Evolutionary conservation across 2,329 filamentous ascomycete genomes (phyloP).

Genomic region (Talaromyces sp.): DNA sequence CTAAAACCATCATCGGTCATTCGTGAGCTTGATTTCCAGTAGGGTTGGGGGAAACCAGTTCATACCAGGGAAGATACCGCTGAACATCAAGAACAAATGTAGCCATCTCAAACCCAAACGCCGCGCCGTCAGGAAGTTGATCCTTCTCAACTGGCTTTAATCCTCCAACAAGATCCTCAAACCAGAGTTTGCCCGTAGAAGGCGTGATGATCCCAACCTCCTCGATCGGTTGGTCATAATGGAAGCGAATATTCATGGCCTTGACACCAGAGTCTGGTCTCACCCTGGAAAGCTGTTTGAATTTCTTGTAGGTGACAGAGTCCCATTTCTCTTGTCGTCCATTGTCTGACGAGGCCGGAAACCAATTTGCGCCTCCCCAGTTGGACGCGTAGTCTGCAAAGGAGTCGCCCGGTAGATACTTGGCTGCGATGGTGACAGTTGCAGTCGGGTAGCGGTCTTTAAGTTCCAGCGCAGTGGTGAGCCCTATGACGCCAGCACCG

Average conservation of each 20-base stretch:
- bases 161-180: slow-evolving; percentile 11
- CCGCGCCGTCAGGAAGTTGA: slow-evolving; percentile 8
- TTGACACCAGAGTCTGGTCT: slow-evolving; percentile 8
- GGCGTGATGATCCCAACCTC: slow-evolving; percentile 8
- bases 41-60: not conserved
- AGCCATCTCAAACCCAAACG: slow-evolving; percentile 11
- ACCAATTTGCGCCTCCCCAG: slow-evolving; percentile 11
- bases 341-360: slow-evolving; percentile 10
- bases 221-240: slow-evolving; percentile 7
- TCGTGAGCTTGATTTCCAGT: slow-evolving; percentile 2
- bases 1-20: not conserved
- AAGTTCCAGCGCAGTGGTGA: slow-evolving; percentile 10
- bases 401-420: slow-evolving; percentile 10
- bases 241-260: slow-evolving; percentile 11
- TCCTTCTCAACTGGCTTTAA: slow-evolving; percentile 8
- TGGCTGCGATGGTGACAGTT: slow-evolving; percentile 8
- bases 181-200: slow-evolving; percentile 8
- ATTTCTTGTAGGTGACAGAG: slow-evolving; percentile 9
- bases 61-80: slow-evolving; percentile 10
- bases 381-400: slow-evolving; percentile 10
- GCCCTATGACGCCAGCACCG: slow-evolving; percentile 11
- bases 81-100: slow-evolving; percentile 11
- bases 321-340: slow-evolving; percentile 11
- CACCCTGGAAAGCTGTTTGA: slow-evolving; percentile 6
- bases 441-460: slow-evolving; percentile 10